Evolutionary conservation across 1,284 basidiomycete species (phyloP), one percentile per base, ranked within the genome.

Genomic region (Cutaneotrichosporon dermatis): DNA sequence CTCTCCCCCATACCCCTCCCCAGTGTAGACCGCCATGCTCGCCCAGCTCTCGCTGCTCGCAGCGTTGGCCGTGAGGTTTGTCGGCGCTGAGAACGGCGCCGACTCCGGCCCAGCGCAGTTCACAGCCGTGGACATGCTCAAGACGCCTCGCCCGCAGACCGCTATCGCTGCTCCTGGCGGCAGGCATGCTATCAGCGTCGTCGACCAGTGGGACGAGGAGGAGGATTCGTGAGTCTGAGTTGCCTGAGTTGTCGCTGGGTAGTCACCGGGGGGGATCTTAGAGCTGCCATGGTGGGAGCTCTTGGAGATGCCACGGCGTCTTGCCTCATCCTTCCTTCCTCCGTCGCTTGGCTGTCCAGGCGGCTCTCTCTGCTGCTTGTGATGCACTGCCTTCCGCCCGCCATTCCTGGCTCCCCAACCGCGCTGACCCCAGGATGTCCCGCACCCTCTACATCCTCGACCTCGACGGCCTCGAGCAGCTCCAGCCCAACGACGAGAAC

Each of bases 61-160:
- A n/a, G 50, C 39, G 8, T 15, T 33, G 16, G 45, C 44, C 12
- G 35, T 25, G 25, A 25, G 25, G 25, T 25, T 55, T 12, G 54
- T 46, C 37, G 36, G 37, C 8, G 37, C 25, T 6, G 16, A 4
- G 35, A 8, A 8, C 13, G 40, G 25, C 40, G 39, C 9, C 37
- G n/a, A 55, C 33, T 33, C 12, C 5, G 46, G 33, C 25, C 46
- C 59, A 39, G 35, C 51, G 46, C 45, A 85, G 46, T 85, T 92
- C 75, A 83, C 86, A 2, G 88, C 90, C 0, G 82, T 83, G 68
- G 85, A 92, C 69, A 81, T 92, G 75, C 80, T 91, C 37, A 73
- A 84, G 60, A 81, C 94, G 11, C 86, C 85, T 2, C 81, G 91
- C 49, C 88, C 92, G 0, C 84, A 85, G 1, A 69, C 76, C 2